Evolutionary conservation across 2,329 filamentous ascomycete species (phyloP), one percentile per base, ranked within the genome.

Genomic region (Hirsutella rhossiliensis): DNA sequence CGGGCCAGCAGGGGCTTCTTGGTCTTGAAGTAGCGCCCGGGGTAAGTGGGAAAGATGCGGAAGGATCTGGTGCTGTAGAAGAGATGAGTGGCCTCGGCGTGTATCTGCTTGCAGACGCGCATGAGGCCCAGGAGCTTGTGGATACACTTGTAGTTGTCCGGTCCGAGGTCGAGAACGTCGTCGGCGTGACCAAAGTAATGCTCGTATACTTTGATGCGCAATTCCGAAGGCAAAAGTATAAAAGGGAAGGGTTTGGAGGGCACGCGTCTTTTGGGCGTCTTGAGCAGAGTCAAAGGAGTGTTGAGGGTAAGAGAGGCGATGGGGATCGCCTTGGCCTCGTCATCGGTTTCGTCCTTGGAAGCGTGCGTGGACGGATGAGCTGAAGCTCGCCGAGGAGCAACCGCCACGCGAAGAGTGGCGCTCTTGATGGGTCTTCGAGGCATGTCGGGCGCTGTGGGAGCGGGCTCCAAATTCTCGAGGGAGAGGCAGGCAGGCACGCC

Each of bases 1-100:
- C 83, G 78, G 6, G 80, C 73, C 27, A 89, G 68, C 0, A 89
- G 67, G 1, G 84, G 84, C 51, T 76, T 77, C 63, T 85, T 85
- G 28, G 78, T 80, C 62, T 86, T 82, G 66, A 84, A 84, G 62
- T 82, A 80, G 34, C 73, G 71, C 38, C 78, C 78, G 5, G 74
- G 73, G 19, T 74, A 67, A 4, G 73, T 78, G 12, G 82, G 80
- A 53, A 87, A 87, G 31, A 88, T 59, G 44, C 81, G 78, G 43
- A 84, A 73, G 0, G 73, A 69, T 43, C 75, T 72, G 9, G 68
- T 71, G 55, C 74, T 75, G 62, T 84, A 87, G 58, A 86, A 83
- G 48, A 72, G 68, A 51, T 80, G 72, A 1, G 76, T 73, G 1
- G 81, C 78, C 59, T 87, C 83, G 15, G 61, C 56, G 54, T 83